A percentile compares a stretch with the other conserved stretches of the same genome.
Conservation (phyloP, 1,284 basidiomycete species). For the Pterula multifida region DNA sequence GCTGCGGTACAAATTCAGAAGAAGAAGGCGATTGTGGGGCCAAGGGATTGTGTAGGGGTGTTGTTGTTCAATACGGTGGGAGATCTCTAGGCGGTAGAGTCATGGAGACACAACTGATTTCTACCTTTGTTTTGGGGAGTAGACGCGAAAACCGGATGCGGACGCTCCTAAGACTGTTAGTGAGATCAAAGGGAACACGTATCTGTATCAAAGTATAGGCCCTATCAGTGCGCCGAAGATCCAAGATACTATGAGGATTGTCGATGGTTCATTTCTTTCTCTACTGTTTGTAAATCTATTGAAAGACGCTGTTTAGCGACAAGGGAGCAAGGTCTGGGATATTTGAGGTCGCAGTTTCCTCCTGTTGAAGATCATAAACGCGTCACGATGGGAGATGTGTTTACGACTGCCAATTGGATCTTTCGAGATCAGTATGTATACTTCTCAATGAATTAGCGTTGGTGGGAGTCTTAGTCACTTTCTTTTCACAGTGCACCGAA, state of each 20-base stretch:
- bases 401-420: constrained; percentile 80
- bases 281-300: neutral
- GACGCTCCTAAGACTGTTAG: constrained; percentile 32
- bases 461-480: neutral
- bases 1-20: constrained; percentile 80
- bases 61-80: constrained; percentile 88
- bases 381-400: constrained; percentile 71
- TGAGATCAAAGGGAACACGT: constrained; percentile 67
- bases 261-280: constrained; percentile 45
- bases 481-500: constrained; percentile 56
- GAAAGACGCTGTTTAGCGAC: neutral
- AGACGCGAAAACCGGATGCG: constrained; percentile 40
- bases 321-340: constrained; percentile 29
- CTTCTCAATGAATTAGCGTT: no score
- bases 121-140: neutral
- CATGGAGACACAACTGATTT: no score
- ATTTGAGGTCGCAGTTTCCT: constrained; percentile 48
- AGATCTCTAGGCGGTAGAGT: no score
- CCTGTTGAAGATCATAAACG: constrained; percentile 35
- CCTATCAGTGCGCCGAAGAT: constrained; percentile 75
- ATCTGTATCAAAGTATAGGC: constrained; percentile 64
- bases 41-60: constrained; percentile 82
- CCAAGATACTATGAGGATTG: constrained; percentile 55
- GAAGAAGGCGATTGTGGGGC: constrained; percentile 80
- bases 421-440: constrained; percentile 73